Evolutionary conservation across 495 filamentous ascomycete species (phyloP).

Genomic region (Cercophora scortea): DNA sequence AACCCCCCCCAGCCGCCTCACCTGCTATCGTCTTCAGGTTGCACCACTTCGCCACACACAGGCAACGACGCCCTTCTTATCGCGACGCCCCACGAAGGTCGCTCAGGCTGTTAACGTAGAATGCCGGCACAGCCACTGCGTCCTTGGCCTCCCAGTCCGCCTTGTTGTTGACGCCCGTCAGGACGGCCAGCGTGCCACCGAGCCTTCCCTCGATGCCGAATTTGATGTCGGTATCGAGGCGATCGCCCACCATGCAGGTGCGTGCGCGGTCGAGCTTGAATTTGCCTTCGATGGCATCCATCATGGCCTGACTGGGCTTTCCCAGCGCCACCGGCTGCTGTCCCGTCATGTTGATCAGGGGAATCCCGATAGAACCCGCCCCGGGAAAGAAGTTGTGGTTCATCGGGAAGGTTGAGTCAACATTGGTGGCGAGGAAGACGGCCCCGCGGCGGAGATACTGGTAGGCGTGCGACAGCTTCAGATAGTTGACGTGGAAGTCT

Average conservation of each 20-base stretch:
- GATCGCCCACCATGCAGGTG: constrained; percentile 95
- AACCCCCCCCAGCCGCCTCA: too few species aligned
- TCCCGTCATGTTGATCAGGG: constrained; percentile 66
- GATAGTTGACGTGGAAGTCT: constrained; percentile 90
- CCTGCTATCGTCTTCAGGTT: too few species aligned
- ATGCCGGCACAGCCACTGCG: constrained; percentile 56
- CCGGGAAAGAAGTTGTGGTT: constrained; percentile 80
- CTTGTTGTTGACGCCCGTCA: constrained; percentile 82
- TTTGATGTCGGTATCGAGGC: constrained; percentile 89
- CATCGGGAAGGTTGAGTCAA: constrained; percentile 77
- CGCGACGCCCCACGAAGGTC: constrained; percentile 49
- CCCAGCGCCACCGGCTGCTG: constrained; percentile 69
- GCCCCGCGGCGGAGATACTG: constrained; percentile 80
- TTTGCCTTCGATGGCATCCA: constrained; percentile 97
- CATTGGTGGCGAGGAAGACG: constrained; percentile 90
- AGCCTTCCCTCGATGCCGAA: constrained; percentile 89
- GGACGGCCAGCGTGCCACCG: constrained; percentile 82
- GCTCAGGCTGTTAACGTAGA: constrained; percentile 73
- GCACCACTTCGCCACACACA: neutral
- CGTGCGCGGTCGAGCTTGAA: constrained; percentile 76
- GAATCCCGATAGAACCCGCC: constrained; percentile 74
- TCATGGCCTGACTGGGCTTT: constrained; percentile 97
- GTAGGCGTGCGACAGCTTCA: constrained; percentile 75
- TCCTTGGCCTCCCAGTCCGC: constrained; percentile 66
- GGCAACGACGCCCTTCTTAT: constrained; percentile 3